Conservation (phyloP, 441 rosid genomes). For the Oxalis stricta region DNA sequence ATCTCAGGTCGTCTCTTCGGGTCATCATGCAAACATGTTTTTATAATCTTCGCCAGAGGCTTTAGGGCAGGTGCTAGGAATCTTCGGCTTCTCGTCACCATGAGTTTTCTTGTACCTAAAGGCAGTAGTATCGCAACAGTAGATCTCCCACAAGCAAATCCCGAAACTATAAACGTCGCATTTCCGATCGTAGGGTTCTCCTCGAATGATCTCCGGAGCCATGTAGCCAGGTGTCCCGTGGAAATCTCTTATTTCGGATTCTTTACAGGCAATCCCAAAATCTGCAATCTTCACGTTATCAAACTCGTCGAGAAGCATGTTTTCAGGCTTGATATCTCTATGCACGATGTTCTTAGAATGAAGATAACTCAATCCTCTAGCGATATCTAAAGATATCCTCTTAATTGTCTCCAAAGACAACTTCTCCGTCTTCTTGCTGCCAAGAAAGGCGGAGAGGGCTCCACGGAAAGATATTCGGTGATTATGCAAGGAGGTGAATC, state of each 20-base stretch:
- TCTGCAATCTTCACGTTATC: slow-evolving; percentile 85
- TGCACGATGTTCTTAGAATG: slow-evolving; percentile 90
- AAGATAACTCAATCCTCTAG: slow-evolving; percentile 95
- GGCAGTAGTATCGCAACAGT: slow-evolving; percentile 98
- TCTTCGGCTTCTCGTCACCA: slow-evolving; percentile 92
- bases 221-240: slow-evolving; percentile 96
- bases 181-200: slow-evolving; percentile 79
- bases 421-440: slow-evolving; percentile 74
- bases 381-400: slow-evolving; percentile 86
- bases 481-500: slow-evolving; percentile 83
- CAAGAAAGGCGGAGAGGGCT: slow-evolving; percentile 60
- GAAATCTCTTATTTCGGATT: slow-evolving; percentile 95
- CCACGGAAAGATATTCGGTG: slow-evolving; percentile 90
- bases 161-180: slow-evolving; percentile 96
- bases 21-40: slow-evolving; percentile 91
- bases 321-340: slow-evolving; percentile 94
- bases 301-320: slow-evolving; percentile 79
- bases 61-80: slow-evolving; percentile 91
- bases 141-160: slow-evolving; percentile 96
- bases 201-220: slow-evolving; percentile 99
- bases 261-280: slow-evolving; percentile 91
- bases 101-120: slow-evolving; percentile 82
- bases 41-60: slow-evolving; percentile 87
- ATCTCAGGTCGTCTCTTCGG: slow-evolving; percentile 92
- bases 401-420: slow-evolving; percentile 78